Evolutionary conservation across 345 rosid species (phyloP).

Genomic region (Litchi chinensis): DNA sequence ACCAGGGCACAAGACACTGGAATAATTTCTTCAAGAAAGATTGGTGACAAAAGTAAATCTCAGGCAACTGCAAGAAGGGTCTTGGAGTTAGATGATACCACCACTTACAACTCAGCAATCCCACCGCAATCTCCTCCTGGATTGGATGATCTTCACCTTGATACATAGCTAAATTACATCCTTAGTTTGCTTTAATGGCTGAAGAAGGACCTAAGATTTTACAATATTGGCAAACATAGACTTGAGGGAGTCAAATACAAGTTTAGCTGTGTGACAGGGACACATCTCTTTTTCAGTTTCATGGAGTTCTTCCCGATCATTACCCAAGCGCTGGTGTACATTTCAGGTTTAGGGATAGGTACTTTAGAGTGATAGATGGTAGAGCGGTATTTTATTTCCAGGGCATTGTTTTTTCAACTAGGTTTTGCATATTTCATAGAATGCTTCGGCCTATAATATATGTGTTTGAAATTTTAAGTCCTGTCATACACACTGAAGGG

Average conservation of each 20-base stretch:
- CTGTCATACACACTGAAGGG: neutral
- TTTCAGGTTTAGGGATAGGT: constrained; percentile 32
- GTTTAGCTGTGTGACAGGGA: constrained; percentile 14
- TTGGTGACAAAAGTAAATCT: constrained; percentile 40
- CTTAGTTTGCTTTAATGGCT: neutral
- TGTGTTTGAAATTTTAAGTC: neutral
- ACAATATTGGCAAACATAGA: neutral
- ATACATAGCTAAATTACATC: constrained; percentile 15
- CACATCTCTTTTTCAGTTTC: constrained; percentile 23
- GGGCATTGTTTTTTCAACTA: neutral
- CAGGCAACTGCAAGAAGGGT: constrained; percentile 51
- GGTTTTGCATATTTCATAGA: neutral
- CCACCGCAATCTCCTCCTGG: constrained; percentile 75
- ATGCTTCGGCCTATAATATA: neutral
- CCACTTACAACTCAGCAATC: constrained; percentile 38
- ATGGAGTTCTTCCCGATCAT: constrained; percentile 51
- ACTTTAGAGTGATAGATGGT: constrained; percentile 24
- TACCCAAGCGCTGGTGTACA: constrained; percentile 51
- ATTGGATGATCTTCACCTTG: constrained; percentile 21
- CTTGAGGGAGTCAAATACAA: neutral
- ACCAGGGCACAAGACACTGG: constrained; percentile 24
- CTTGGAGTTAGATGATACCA: constrained; percentile 39
- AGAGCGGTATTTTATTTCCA: constrained; percentile 24
- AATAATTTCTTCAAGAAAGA: constrained; percentile 49
- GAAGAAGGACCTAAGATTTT: neutral